Conservation (phyloP, 2,329 filamentous ascomycete genomes). For the Fusarium phyllophilum region DNA sequence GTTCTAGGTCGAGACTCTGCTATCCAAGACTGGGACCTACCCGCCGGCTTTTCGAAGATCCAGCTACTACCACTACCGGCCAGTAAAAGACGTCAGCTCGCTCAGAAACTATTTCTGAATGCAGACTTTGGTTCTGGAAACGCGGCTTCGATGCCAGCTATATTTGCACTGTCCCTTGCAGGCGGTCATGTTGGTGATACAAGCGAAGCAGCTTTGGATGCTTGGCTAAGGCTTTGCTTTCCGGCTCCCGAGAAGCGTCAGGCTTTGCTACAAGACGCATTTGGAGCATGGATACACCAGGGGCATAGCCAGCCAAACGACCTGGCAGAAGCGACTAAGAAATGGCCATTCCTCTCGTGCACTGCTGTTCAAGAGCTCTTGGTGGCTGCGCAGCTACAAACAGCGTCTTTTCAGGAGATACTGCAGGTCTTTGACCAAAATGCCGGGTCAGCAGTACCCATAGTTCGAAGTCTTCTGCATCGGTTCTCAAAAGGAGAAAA, state of each 20-base stretch:
- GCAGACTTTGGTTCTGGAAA: neutral
- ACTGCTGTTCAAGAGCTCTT: neutral
- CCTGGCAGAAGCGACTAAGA: rapidly evolving
- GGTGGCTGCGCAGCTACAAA: neutral
- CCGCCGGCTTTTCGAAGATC: neutral
- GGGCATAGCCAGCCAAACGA: rapidly evolving
- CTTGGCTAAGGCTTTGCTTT: neutral
- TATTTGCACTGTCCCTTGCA: neutral
- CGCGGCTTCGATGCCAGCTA: neutral
- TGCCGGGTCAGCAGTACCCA: neutral
- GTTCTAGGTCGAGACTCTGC: neutral
- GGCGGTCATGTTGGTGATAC: neutral
- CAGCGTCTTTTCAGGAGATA: neutral
- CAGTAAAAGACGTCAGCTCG: neutral
- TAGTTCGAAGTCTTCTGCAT: neutral
- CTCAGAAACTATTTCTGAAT: neutral
- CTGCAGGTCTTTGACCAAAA: neutral
- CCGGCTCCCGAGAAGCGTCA: neutral
- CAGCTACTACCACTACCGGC: neutral
- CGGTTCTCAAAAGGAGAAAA: neutral
- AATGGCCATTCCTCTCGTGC: neutral
- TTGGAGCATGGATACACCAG: neutral
- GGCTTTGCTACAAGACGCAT: neutral
- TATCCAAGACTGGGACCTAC: neutral
- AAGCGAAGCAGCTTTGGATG: neutral